A percentile compares a stretch with the other conserved stretches of the same genome.
Conservation (phyloP, 2,329 filamentous ascomycete genomes). For the Aspergillus sp. region DNA sequence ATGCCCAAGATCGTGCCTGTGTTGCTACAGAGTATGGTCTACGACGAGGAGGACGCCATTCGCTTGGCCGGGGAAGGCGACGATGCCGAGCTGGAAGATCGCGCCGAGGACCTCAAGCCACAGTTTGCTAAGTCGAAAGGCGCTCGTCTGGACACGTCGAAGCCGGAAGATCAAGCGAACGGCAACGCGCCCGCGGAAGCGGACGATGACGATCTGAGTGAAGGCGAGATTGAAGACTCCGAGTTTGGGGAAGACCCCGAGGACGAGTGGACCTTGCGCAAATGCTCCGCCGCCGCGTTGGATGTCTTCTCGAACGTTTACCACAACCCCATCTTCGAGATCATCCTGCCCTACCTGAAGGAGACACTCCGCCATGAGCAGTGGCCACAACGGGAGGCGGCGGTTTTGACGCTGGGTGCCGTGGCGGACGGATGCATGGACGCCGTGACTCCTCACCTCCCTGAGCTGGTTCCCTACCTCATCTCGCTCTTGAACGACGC, state of each 20-base stretch:
- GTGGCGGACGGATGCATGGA: conserved; percentile 93
- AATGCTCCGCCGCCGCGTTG: conserved; percentile 92
- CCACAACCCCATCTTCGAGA: conserved; percentile 80
- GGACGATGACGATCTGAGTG: conserved; percentile 70
- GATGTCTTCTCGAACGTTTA: conserved; percentile 94
- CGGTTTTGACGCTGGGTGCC: conserved; percentile 88
- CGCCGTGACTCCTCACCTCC: conserved; percentile 84
- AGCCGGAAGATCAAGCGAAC: conserved; percentile 37
- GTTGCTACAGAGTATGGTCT: conserved; percentile 91
- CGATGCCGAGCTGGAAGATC: conserved; percentile 89
- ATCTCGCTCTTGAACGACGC: conserved; percentile 78
- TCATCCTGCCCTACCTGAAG: conserved; percentile 88
- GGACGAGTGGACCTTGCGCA: conserved; percentile 90
- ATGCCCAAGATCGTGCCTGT: conserved; percentile 85
- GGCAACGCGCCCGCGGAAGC: conserved; percentile 50
- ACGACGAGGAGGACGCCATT: conserved; percentile 88
- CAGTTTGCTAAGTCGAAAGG: conserved; percentile 74
- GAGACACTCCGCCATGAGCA: conserved; percentile 83
- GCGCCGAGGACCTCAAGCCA: conserved; percentile 86
- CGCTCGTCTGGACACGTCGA: conserved; percentile 57
- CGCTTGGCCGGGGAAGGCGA: conserved; percentile 79
- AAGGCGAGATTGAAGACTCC: conserved; percentile 80
- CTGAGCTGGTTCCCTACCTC: conserved; percentile 85
- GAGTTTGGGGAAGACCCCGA: conserved; percentile 74
- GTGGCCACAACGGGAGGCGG: conserved; percentile 91